Base-by-base conservation (phyloP, 176 grass and related monocot species). In the Miscanthus lutarioriparius region DNA sequence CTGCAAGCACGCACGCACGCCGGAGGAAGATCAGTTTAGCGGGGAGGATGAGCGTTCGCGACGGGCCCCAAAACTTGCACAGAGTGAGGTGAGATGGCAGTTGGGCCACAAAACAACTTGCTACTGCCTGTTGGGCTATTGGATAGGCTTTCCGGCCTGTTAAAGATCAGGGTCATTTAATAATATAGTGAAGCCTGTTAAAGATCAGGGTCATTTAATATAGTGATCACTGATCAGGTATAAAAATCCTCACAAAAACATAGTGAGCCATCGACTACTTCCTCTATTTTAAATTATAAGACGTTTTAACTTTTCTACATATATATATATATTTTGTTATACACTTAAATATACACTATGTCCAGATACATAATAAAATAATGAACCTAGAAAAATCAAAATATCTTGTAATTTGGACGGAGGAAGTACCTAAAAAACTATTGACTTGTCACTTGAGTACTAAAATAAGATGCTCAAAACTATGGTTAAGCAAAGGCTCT, bases 1-100 rank as follows among this genome's bases (percentile, higher is more conserved):
- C 92, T 91, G 82, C 80, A 83, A 32, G 36, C 75, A 83, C 58
- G 61, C 38, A 80, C 67, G 61, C 38, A 80, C 64, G 43, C 22
- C 67, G 38, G 58, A 75, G 59, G 32, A 79, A 68, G 25, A 72
- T 16, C 6, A 25, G 77, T 37, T 72, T 15, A 22, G 75, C 27
- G 64, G 23, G 10, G 64, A 32, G 37, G 84, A 30, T 27, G 28
- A n/a, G 15, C 3, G 20, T 35, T n/a, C 38, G 9, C 15, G 53
- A 38, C 28, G 53, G 8, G 4, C 71, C 49, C 14, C 39, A 83
- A 82, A 82, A 33, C 13, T 30, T 49, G 64, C 14, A 36, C 28
- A 7, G 12, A 30, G 63, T 14, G 25, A 27, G 25, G 44, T 12
- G 10, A 73, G n/a, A 51, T 28, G 40, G 11, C n/a, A 33, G 20